Conservation (phyloP, 108 stramenopile species). For the Cyclotella cryptica region DNA sequence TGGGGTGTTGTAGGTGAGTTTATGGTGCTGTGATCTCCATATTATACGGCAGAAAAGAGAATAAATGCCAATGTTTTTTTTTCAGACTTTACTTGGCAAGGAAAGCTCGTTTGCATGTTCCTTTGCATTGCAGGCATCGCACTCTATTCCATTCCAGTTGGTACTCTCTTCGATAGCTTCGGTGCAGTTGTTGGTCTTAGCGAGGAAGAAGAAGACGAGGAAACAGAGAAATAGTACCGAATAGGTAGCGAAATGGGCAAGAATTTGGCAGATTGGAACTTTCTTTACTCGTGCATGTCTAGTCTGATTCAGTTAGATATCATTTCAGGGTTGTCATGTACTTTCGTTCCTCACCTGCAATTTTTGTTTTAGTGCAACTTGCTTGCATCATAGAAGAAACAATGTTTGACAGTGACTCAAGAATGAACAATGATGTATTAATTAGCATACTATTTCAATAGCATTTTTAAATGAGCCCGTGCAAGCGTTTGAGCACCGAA, state of each 20-base stretch:
- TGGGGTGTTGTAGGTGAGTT: constrained; percentile 83
- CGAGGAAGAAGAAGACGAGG: constrained; percentile 79
- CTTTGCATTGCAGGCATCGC: constrained; percentile 88
- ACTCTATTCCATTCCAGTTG: constrained; percentile 89
- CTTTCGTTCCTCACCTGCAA: no score
- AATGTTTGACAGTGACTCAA: no score
- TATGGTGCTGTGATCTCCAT: background rate
- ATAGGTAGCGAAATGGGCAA: background rate
- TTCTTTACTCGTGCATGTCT: no score
- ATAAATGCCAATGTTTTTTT: background rate
- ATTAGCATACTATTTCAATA: no score
- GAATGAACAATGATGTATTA: no score
- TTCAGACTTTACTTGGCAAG: constrained; percentile 89
- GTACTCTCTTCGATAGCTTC: constrained; percentile 91
- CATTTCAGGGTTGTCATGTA: no score
- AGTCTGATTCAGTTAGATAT: no score
- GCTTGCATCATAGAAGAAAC: no score
- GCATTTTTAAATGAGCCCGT: no score
- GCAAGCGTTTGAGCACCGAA: no score
- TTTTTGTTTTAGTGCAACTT: no score
- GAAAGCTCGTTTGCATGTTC: constrained; percentile 83
- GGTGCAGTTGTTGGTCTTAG: constrained; percentile 83
- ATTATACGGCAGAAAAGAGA: background rate
- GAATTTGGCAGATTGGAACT: no score
- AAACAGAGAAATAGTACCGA: constrained; percentile 22